phyloP scores from a whole-genome alignment of 192 early-diverging fungal species.

The Gamsiella multidivaricata region DNA sequence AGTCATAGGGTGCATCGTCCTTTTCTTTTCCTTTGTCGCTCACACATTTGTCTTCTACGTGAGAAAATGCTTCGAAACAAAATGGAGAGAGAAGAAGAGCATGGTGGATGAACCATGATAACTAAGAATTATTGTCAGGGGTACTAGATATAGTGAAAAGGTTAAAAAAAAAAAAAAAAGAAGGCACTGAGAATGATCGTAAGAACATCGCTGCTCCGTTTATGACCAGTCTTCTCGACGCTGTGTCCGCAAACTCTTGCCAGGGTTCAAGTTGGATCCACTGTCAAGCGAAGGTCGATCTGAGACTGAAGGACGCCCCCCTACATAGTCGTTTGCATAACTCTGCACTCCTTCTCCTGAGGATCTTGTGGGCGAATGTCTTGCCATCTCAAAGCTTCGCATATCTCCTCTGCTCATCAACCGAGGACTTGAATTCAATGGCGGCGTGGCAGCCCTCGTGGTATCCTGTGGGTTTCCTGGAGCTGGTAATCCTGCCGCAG shows the following conservation, averaged over 20 bases:
- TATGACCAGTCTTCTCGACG: slow-evolving; percentile 48
- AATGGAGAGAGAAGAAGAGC: too few species aligned
- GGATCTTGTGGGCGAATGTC: slow-evolving; percentile 30
- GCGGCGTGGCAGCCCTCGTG: neutral
- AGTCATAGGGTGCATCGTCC: too few species aligned
- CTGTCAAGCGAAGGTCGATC: slow-evolving; percentile 42
- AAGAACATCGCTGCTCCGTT: neutral
- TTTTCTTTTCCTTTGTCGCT: too few species aligned
- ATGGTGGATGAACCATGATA: too few species aligned
- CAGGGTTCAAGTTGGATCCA: slow-evolving; percentile 18
- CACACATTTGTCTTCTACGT: too few species aligned
- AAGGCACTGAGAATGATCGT: too few species aligned
- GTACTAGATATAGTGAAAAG: too few species aligned
- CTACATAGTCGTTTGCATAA: slow-evolving; percentile 34
- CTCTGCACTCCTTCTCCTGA: slow-evolving; percentile 35
- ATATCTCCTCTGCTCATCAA: slow-evolving; percentile 16
- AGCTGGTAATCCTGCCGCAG: neutral
- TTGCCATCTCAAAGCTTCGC: slow-evolving; percentile 42
- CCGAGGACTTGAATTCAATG: slow-evolving; percentile 24
- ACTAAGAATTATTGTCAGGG: too few species aligned
- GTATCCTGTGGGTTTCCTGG: too few species aligned
- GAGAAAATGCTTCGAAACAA: too few species aligned
- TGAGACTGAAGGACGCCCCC: slow-evolving; percentile 11
- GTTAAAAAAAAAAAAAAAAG: too few species aligned
- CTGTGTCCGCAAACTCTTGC: slow-evolving; percentile 36